A percentile compares a stretch with the other conserved stretches of the same genome.
Evolutionary conservation across 768 basidiomycete genomes (phyloP).

Genomic region (Thelephora aurantiotincta): DNA sequence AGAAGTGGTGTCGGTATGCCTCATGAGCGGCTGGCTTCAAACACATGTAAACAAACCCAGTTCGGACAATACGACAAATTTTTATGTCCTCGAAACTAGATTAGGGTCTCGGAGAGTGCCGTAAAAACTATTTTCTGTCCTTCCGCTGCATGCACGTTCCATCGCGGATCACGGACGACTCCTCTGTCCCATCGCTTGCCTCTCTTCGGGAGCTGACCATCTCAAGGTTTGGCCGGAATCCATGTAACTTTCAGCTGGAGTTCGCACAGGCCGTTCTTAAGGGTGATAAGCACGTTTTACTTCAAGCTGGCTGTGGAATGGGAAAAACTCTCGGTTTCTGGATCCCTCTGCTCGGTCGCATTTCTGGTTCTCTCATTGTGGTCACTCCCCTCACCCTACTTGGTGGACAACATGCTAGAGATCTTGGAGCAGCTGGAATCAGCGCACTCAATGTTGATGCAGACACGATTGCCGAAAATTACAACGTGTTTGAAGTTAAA

Average conservation of each 20-base stretch:
- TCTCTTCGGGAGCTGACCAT: too few relatives aligned
- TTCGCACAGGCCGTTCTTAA: constrained; percentile 2
- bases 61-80: too few relatives aligned
- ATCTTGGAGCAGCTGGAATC: constrained; percentile 9
- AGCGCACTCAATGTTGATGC: constrained; percentile 9
- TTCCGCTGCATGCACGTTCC: too few relatives aligned
- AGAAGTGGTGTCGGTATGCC: too few relatives aligned
- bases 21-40: too few relatives aligned
- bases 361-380: constrained; percentile 13
- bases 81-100: too few relatives aligned
- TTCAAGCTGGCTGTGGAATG: constrained; percentile 7
- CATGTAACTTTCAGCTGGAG: constrained; percentile 10
- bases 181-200: too few relatives aligned
- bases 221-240: too few relatives aligned
- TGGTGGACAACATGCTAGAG: constrained; percentile 14
- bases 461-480: constrained; percentile 3
- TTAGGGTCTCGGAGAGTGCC: too few relatives aligned
- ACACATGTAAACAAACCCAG: too few relatives aligned
- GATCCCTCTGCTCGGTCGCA: constrained; percentile 8
- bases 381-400: constrained; percentile 19
- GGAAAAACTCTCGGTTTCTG: constrained; percentile 11
- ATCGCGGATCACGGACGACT: too few relatives aligned
- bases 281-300: constrained; percentile 6
- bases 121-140: too few relatives aligned
- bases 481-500: not conserved